Evolutionary conservation across 73 alveolate species (phyloP).

Genomic region (Blepharisma japonicum): DNA sequence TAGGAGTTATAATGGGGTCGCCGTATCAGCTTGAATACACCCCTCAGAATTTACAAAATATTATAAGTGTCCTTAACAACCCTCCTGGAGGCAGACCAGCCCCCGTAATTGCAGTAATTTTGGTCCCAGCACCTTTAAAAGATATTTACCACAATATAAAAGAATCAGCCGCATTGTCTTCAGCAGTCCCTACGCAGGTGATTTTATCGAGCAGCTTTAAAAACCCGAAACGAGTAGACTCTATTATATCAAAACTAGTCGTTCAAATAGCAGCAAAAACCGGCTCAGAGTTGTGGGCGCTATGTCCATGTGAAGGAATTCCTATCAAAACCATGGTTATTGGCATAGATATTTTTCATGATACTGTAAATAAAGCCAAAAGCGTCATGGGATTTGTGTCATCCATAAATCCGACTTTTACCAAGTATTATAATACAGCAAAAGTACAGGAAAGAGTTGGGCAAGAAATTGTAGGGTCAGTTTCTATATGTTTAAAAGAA

Average conservation of each 20-base stretch:
- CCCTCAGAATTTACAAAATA: neutral
- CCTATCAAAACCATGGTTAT: slow-evolving; percentile 51
- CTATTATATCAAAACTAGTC: slow-evolving; percentile 82
- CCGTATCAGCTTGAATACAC: neutral
- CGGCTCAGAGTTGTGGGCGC: slow-evolving; percentile 94
- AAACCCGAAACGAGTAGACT: slow-evolving; percentile 46
- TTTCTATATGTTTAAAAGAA: slow-evolving; percentile 15
- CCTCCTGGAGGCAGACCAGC: neutral
- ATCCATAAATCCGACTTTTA: slow-evolving; percentile 39
- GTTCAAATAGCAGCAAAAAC: slow-evolving; percentile 87
- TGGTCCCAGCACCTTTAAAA: neutral
- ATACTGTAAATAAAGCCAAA: slow-evolving; percentile 28
- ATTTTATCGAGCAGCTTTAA: neutral
- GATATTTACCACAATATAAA: neutral
- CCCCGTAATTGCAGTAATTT: neutral
- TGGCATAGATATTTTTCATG: slow-evolving; percentile 51
- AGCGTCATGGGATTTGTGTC: slow-evolving; percentile 57
- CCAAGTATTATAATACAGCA: slow-evolving; percentile 41
- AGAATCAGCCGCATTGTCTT: neutral
- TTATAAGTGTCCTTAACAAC: neutral
- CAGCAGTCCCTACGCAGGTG: slow-evolving; percentile 12
- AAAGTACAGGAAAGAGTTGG: slow-evolving; percentile 34
- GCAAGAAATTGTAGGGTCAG: slow-evolving; percentile 8
- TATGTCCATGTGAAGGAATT: slow-evolving; percentile 65
- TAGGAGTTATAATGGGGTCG: neutral